phyloP scores from a whole-genome alignment of 495 filamentous ascomycete genomes.

The Penicilliopsis zonata region DNA sequence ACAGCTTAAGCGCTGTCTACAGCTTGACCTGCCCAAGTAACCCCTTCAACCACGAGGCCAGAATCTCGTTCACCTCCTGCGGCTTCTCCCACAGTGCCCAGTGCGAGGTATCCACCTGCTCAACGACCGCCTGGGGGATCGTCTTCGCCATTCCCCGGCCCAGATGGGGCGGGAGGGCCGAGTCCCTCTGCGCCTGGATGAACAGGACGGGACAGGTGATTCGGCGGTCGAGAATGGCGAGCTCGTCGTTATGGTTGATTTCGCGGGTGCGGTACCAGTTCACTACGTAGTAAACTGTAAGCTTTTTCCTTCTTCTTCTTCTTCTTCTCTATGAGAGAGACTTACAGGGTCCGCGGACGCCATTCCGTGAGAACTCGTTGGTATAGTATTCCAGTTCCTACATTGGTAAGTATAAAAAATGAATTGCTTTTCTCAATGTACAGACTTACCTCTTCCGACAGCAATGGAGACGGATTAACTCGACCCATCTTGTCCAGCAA shows the following conservation, averaged over 20 bases:
- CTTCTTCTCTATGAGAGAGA: constrained; percentile 1
- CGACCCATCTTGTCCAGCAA: constrained; percentile 38
- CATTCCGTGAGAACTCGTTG: constrained; percentile 53
- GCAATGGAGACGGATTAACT: constrained; percentile 36
- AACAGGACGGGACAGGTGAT: constrained; percentile 63
- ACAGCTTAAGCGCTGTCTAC: constrained; percentile 5
- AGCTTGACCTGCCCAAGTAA: constrained; percentile 11
- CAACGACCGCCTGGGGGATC: constrained; percentile 46
- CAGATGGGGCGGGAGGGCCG: constrained; percentile 53
- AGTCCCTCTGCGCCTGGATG: constrained; percentile 58
- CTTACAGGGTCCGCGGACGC: constrained; percentile 63
- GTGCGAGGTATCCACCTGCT: constrained; percentile 49
- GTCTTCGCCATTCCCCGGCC: constrained; percentile 52
- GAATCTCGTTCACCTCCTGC: constrained; percentile 37
- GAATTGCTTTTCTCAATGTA: too few relatives aligned
- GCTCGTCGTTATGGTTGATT: constrained; percentile 69
- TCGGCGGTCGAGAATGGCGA: constrained; percentile 29
- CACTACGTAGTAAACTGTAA: constrained; percentile 21
- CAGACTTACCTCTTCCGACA: constrained; percentile 44
- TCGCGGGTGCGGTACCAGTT: constrained; percentile 72
- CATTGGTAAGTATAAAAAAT: constrained; percentile 3
- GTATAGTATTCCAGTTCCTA: constrained; percentile 69
- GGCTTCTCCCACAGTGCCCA: constrained; percentile 61
- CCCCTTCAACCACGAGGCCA: constrained; percentile 35
- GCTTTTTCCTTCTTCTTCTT: not conserved